Base-by-base conservation (phyloP, 1,284 basidiomycete genomes). In the Serendipita sp. region DNA sequence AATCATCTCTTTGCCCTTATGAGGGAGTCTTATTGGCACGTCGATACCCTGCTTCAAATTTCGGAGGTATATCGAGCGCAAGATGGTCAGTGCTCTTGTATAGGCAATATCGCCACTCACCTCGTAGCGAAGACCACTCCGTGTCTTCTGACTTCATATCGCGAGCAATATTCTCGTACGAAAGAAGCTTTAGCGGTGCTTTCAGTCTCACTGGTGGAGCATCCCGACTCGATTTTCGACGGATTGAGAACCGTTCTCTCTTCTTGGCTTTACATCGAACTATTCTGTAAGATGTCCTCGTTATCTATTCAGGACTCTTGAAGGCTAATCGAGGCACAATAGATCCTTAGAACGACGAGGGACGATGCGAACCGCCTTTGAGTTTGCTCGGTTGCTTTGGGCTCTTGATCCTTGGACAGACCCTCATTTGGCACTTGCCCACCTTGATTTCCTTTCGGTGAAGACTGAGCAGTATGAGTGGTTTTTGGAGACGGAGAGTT, bases 11-110 rank as follows among this genome's bases (percentile, higher is more conserved):
- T 69, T 72, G 75, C 4, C 67, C 78, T 26, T 67, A 80, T 26
- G 75, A 75, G 58, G 74, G 75, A 60, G 2, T 74, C 75, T 64
- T 78, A 77, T 0, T 96, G 91, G 82, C 93, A 96, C 68, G 88
- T 86, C 1, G 93, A 97, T 72, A 94, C 93, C 0, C 77, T 94
- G 0, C 78, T 96, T 1, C 93, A 96, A 70, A 77, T 95, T 29
- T 85, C 88, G 1, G 88, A 91, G 69, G 80, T 93, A 1, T 90
- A 85, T 70, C 80, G 86, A 42, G 87, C 93, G 70, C 81, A 90
- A 68, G 90, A 91, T 78, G 89, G 90, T 89, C 53, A 49, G 74
- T 65, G 26, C 30, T 35, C 62, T 4, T 17, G 22, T 5, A 65
- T 29, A 50, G n/a, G 42, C 26, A 3, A 17, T 35, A 50, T 53